These are phyloP conservation scores for Pleurotus salmoneostramineus DNA, from an alignment of 768 basidiomycete species.

Conservation along the genomic window DNA sequence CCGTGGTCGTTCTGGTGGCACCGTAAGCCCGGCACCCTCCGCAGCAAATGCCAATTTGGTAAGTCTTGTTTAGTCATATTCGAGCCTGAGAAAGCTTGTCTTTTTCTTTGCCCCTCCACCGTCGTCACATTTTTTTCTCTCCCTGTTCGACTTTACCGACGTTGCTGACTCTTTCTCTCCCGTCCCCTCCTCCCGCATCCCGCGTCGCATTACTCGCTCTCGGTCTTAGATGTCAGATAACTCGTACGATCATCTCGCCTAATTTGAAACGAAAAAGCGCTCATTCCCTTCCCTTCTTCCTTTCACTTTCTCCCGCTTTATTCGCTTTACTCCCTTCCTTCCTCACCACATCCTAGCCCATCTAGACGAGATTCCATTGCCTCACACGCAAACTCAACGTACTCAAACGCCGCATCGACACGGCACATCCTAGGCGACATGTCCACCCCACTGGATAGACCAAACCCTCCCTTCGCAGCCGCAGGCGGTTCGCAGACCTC, in stretches of 20 bases:
- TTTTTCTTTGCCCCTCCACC: not conserved
- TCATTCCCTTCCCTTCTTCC: not conserved
- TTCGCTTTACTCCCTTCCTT: no score
- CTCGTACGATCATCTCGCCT: conserved; percentile 3
- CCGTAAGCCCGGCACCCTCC: conserved; percentile 11
- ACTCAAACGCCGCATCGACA: conserved; percentile 44
- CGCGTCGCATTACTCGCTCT: not conserved
- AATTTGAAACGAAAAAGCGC: not conserved
- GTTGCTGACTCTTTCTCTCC: not conserved
- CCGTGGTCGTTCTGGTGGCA: conserved; percentile 11
- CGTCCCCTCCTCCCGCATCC: not conserved
- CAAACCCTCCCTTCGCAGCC: conserved; percentile 26
- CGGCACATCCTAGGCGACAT: conserved; percentile 41
- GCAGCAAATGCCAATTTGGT: not conserved
- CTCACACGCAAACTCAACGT: conserved; percentile 35
- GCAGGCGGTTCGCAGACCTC: conserved; percentile 15
- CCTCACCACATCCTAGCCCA: conserved; percentile 9
- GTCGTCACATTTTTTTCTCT: not conserved
- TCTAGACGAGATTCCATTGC: conserved; percentile 34
- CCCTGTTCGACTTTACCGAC: not conserved
- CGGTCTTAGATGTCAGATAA: conserved; percentile 6
- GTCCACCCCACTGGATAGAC: conserved; percentile 30
- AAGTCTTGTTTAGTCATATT: not conserved
- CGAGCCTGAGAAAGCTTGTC: not conserved
- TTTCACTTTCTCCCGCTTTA: not conserved